Base-by-base conservation (phyloP, 108 stramenopile species). In the Skeletonema tropicum region DNA sequence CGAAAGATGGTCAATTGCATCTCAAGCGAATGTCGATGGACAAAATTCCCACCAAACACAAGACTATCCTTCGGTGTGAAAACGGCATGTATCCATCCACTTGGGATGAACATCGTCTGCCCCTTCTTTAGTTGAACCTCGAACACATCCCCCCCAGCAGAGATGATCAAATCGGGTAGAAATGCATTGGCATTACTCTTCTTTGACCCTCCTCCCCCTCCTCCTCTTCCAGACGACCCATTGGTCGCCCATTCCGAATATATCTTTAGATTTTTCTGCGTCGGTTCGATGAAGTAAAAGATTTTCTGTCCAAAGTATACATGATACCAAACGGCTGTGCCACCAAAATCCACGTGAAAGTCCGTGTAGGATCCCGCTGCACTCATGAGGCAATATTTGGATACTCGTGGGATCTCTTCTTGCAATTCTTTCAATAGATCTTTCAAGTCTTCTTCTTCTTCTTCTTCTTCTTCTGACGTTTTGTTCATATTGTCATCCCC, bases 311-410 rank as follows among this genome's bases (percentile, higher is more conserved):
- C 97, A 23, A 57, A 49, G 11, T 96, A 71, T 1, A 98, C 84
- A 73, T 97, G 95, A 60, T 98, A 98, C 69, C 96, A 98, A 10
- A 98, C 97, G 21, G 91, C 79, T 4, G 96, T 93, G 29, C 97
- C 97, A 14, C 97, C 97, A 82, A 98, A 98, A 77, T 98, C 97
- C 15, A 96, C 74, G 85, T 98, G 97, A 79, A 98, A 98, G 65
- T 98, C 97, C 1, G 97, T 98, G 66, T 90, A 97, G 31, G 83
- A 85, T 17, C 95, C 96, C 1, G 80, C 83, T 8, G 89, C 86
- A 48, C 80, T 82, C 74, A 94, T 96, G 41, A 98, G 75, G 68
- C 96, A 97, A 77, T 98, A 98, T 64, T 95, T 89, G 60, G 93
- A 84, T 15, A 94, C 86, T 29, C 67, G 76, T 1, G 89, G 90